These are phyloP conservation scores for Fraxinus sp. DNA, from an alignment of 305 asterid genomes.

Conservation along the genomic window DNA sequence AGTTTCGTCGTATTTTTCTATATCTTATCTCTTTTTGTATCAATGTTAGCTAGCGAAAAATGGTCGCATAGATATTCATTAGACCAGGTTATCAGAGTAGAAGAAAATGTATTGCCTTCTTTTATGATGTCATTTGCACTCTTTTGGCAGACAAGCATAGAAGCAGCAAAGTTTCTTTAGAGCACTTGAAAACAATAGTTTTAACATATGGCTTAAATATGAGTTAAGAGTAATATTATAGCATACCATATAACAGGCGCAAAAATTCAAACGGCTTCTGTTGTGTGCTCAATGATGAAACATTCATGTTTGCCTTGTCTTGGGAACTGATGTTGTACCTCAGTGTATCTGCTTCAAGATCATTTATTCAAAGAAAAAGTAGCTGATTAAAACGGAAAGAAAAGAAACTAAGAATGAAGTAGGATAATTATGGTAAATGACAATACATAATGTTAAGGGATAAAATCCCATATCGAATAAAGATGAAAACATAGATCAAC, in stretches of 20 bases:
- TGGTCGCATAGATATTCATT: not conserved
- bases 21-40: not conserved
- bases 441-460: not conserved
- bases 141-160: not conserved
- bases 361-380: constrained; percentile 13
- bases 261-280: constrained; percentile 44
- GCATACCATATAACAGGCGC: constrained; percentile 47
- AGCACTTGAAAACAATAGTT: not conserved
- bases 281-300: constrained; percentile 32
- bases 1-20: not conserved
- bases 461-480: not conserved
- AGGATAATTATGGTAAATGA: not conserved
- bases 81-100: not conserved
- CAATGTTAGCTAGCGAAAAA: not conserved
- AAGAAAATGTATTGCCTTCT: not conserved
- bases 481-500: not conserved
- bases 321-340: constrained; percentile 17
- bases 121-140: constrained; percentile 1
- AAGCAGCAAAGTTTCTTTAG: not conserved
- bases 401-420: not conserved
- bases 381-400: not conserved
- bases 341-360: constrained; percentile 38
- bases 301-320: constrained; percentile 25
- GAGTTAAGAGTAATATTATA: not conserved
- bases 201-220: not conserved